Evolutionary conservation across 116 monocot genomes (phyloP).

Genomic region (Thalassia testudinum): DNA sequence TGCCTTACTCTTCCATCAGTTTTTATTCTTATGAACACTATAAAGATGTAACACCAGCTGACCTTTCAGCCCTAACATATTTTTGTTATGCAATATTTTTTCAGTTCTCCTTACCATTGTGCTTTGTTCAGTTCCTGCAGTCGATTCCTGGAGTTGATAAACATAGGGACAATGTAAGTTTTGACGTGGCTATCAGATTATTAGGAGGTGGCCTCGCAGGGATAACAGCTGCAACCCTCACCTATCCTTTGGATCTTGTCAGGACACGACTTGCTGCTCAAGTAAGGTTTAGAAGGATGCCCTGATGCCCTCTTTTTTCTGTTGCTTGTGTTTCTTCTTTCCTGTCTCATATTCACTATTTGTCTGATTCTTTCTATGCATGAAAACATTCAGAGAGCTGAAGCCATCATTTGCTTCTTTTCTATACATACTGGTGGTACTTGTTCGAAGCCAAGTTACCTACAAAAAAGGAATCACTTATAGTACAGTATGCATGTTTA

Average conservation of each 20-base stretch:
- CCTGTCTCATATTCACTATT: no score
- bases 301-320: neutral
- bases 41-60: constrained; percentile 34
- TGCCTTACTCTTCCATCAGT: constrained; percentile 93
- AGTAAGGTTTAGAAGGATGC: constrained; percentile 15
- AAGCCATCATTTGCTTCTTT: no score
- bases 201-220: constrained; percentile 77
- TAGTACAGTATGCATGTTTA: no score
- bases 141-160: constrained; percentile 45
- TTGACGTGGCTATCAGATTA: constrained; percentile 60
- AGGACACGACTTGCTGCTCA: constrained; percentile 95
- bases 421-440: no score
- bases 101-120: neutral
- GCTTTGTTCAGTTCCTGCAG: constrained; percentile 37
- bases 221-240: constrained; percentile 83
- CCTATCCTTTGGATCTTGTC: constrained; percentile 89
- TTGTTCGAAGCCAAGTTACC: no score
- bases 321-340: neutral
- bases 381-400: no score
- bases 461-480: no score
- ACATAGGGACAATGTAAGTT: constrained; percentile 24
- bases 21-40: constrained; percentile 88
- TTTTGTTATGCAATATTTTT: neutral
- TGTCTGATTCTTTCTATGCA: no score
- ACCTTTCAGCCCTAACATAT: neutral